A percentile compares a stretch with the other conserved stretches of the same genome.
phyloP scores from a whole-genome alignment of 345 rosid species.

The Syzygium aqueum region DNA sequence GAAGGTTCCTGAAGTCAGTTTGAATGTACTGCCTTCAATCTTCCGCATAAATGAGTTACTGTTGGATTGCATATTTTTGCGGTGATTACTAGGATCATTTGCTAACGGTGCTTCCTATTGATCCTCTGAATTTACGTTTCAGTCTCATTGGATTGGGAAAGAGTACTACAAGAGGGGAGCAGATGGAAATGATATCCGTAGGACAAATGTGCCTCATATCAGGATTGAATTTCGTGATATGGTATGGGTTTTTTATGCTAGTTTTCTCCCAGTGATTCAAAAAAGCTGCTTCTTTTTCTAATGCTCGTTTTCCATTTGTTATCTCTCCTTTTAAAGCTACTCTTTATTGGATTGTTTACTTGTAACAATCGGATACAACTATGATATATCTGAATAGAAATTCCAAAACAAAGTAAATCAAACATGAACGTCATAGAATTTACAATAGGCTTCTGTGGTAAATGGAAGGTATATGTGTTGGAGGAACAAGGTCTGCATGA shows the following conservation, averaged over 20 bases:
- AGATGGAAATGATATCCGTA: constrained; percentile 86
- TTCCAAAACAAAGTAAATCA: background rate
- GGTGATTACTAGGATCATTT: background rate
- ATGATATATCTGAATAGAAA: background rate
- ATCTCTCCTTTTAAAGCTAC: background rate
- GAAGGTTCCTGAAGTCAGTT: background rate
- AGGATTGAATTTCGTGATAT: constrained; percentile 87
- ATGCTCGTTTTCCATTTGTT: background rate
- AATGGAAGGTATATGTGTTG: background rate
- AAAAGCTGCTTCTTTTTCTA: background rate
- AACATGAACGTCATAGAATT: background rate
- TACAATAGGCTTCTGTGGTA: background rate
- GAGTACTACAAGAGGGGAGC: constrained; percentile 94
- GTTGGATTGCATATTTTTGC: background rate
- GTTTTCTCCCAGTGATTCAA: background rate
- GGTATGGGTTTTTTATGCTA: constrained; percentile 25
- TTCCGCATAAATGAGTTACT: background rate
- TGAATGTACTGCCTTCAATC: background rate
- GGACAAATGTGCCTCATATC: constrained; percentile 95
- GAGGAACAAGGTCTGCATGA: background rate
- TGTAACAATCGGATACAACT: background rate
- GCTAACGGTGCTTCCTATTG: background rate
- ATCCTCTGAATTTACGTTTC: constrained; percentile 8
- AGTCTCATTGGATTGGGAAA: constrained; percentile 97
- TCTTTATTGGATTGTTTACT: background rate